Evolutionary conservation across 2,329 filamentous ascomycete genomes (phyloP).

Genomic region (Dichotomopilus funicola): DNA sequence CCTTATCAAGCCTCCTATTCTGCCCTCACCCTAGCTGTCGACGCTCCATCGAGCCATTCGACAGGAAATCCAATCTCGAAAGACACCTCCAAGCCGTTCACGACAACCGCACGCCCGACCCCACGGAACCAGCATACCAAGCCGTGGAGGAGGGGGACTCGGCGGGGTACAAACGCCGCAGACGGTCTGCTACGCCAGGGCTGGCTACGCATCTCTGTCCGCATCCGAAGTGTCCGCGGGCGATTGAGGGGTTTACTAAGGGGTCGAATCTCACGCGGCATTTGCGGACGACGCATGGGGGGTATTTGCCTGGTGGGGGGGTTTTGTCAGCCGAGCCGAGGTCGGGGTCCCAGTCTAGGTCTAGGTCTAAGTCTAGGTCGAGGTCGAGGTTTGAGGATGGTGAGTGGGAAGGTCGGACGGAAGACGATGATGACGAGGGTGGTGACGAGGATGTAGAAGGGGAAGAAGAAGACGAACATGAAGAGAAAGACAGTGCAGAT

Average conservation of each 20-base stretch:
- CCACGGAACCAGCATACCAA: background rate
- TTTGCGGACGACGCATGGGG: slow-evolving; percentile 36
- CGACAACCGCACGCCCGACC: background rate
- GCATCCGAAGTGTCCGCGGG: slow-evolving; percentile 31
- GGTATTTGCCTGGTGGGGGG: too few species aligned
- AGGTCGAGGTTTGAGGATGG: too few species aligned
- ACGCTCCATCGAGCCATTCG: background rate
- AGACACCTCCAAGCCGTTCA: slow-evolving; percentile 2
- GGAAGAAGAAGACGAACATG: background rate
- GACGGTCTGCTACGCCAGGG: slow-evolving; percentile 15
- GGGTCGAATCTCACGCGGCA: slow-evolving; percentile 36
- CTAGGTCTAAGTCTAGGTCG: too few species aligned
- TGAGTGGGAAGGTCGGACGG: too few species aligned
- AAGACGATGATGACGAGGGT: too few species aligned
- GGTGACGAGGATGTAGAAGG: too few species aligned
- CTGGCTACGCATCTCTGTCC: slow-evolving; percentile 30
- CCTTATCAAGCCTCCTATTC: slow-evolving; percentile 14
- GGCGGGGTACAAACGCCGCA: background rate
- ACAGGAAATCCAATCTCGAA: slow-evolving; percentile 13
- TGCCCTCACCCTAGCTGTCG: slow-evolving; percentile 13
- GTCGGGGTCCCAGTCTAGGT: too few species aligned
- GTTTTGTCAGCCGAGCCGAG: too few species aligned
- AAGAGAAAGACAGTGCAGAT: slow-evolving; percentile 39
- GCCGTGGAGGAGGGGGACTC: background rate
- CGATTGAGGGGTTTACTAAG: slow-evolving; percentile 32